Percentiles rank a stretch among this genome's conserved stretches.
Conservation (phyloP, 306 rosid genomes). For the Casuarina equisetifolia region DNA sequence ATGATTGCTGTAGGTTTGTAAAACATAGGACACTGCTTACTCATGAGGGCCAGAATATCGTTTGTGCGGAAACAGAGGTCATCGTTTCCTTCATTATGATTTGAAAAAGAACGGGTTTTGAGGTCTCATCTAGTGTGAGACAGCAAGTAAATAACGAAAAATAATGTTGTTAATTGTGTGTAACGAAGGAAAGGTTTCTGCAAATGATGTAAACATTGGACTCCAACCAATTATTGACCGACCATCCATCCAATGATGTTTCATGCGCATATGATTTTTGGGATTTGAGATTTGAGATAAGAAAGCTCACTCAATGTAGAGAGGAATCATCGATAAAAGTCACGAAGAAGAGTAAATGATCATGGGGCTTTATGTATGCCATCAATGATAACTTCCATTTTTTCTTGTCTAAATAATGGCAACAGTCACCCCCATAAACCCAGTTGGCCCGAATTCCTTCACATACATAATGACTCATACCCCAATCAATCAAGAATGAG, state of each 20-base stretch:
- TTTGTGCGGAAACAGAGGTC: too few species aligned
- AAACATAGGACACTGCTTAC: too few species aligned
- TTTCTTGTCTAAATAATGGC: constrained; percentile 62
- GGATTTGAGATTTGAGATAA: neutral
- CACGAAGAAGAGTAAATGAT: constrained; percentile 15
- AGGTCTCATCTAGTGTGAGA: too few species aligned
- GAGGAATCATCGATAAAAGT: constrained; percentile 27
- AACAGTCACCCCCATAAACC: constrained; percentile 80
- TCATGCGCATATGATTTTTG: constrained; percentile 13
- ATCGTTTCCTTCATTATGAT: too few species aligned
- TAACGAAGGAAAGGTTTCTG: too few species aligned
- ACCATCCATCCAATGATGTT: neutral
- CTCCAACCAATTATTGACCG: too few species aligned
- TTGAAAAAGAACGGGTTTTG: too few species aligned
- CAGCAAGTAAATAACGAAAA: too few species aligned
- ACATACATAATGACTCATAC: constrained; percentile 47
- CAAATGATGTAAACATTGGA: too few species aligned
- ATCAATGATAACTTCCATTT: constrained; percentile 42
- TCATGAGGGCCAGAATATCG: too few species aligned
- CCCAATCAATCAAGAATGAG: constrained; percentile 51
- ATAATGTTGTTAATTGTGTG: too few species aligned
- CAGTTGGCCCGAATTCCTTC: constrained; percentile 37
- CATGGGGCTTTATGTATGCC: constrained; percentile 35
- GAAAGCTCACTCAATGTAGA: constrained; percentile 3
- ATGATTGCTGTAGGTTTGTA: too few species aligned